Base-by-base conservation (phyloP, 2,329 filamentous ascomycete species). In the Microdochium paspali region DNA sequence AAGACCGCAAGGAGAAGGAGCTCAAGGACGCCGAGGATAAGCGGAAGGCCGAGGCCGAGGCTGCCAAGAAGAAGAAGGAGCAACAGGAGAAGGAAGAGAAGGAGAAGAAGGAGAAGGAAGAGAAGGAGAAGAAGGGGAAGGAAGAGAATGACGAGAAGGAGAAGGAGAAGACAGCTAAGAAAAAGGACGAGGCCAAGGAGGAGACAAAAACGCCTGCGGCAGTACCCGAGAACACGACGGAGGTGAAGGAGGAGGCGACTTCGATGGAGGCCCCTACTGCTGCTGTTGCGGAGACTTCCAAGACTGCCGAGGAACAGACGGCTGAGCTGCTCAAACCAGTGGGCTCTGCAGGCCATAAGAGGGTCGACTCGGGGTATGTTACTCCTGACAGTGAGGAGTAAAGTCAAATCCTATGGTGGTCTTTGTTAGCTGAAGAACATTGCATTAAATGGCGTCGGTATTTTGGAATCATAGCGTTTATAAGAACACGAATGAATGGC, bases 61-160 rank as follows among this genome's bases (percentile, higher is more conserved):
- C 47, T 21, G 47, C 39, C 18, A 49, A 54, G 45, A 50, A 58
- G 49, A 52, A 54, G 46, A 59, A 60, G 53, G 54, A 47, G 12
- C 53, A 56, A 26, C 53, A 57, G 13, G 60, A 55, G 13, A 56
- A 57, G 49, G 53, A 73, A 54, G 74, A 71, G 62, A 68, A 68
- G 54, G 64, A 71, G 45, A 69, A 70, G 55, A 66, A 69, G 53
- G 55, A 68, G 18, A 63, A 66, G 49, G 67, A 69, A 30, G 63
- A 63, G 2, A 66, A 72, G 57, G 66, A 71, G 52, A 60, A 62
- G 51, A 59, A 65, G 47, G 64, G 67, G 52, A 56, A 58, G 31
- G 62, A 66, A 52, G 61, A 66, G 46, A 63, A 65, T 50, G 59
- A 62, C 53, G 63, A 56, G 53, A 60, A 65, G 51, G 53, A 60